phyloP scores from a whole-genome alignment of 1,139 yeast species.

The Yamadazyma siamensis region DNA sequence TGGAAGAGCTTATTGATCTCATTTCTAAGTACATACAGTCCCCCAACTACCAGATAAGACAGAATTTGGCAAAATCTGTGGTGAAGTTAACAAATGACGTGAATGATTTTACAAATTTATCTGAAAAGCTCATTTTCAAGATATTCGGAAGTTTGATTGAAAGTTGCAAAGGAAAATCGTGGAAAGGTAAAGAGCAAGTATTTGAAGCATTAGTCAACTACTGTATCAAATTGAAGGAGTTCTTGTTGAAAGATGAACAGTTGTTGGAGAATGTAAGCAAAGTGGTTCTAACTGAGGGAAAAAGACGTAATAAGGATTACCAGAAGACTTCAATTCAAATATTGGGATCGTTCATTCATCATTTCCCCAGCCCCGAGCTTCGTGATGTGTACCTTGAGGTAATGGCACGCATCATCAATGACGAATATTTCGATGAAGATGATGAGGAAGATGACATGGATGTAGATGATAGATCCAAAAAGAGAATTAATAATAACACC shows the following conservation, averaged over 20 bases:
- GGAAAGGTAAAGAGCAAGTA: slow-evolving; percentile 83
- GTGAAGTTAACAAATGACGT: slow-evolving; percentile 54
- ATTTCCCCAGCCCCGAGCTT: slow-evolving; percentile 37
- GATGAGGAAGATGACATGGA: slow-evolving; percentile 30
- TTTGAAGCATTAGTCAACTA: slow-evolving; percentile 68
- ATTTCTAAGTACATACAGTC: slow-evolving; percentile 51
- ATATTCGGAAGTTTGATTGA: slow-evolving; percentile 56
- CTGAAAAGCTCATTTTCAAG: slow-evolving; percentile 22
- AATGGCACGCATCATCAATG: slow-evolving; percentile 31
- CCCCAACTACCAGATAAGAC: slow-evolving; percentile 62
- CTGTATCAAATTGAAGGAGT: slow-evolving; percentile 40
- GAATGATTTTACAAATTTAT: slow-evolving; percentile 30
- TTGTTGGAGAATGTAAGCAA: slow-evolving; percentile 34
- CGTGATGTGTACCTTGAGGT: slow-evolving; percentile 37
- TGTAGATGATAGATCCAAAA: slow-evolving; percentile 8
- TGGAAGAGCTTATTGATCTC: slow-evolving; percentile 63
- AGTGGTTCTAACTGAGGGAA: slow-evolving; percentile 57
- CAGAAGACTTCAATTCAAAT: slow-evolving; percentile 51
- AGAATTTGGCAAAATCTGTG: slow-evolving; percentile 67
- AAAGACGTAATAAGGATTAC: slow-evolving; percentile 65
- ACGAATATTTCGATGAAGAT: slow-evolving; percentile 27
- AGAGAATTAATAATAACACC: slow-evolving; percentile 10
- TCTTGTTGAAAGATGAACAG: slow-evolving; percentile 21
- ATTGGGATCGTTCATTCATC: slow-evolving; percentile 46
- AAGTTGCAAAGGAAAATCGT: slow-evolving; percentile 74